Evolutionary conservation across 805 yeast species (phyloP).

Genomic region (Saccharomycopsis fodiens): DNA sequence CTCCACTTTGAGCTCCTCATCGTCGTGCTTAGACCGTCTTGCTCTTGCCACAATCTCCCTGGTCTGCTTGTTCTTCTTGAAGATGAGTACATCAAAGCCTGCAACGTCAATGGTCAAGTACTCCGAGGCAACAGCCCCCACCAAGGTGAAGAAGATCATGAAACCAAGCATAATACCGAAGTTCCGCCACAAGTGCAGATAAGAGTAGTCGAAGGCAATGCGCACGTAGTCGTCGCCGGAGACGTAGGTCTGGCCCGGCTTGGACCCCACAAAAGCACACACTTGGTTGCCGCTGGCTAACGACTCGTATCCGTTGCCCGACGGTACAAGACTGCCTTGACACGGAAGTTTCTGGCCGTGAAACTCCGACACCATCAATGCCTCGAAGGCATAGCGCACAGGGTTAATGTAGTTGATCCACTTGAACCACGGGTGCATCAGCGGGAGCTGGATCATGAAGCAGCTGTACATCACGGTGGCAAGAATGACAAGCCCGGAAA

Average conservation of each 20-base stretch:
- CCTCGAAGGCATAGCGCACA: slow-evolving; percentile 49
- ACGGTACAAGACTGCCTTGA: slow-evolving; percentile 42
- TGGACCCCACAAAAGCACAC: slow-evolving; percentile 56
- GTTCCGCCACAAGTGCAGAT: slow-evolving; percentile 70
- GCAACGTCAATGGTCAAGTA: slow-evolving; percentile 8
- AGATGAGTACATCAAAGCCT: slow-evolving; percentile 6
- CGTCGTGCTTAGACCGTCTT: not conserved
- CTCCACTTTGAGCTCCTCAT: not conserved
- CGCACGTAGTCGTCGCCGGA: slow-evolving; percentile 51
- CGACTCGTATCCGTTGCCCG: slow-evolving; percentile 44
- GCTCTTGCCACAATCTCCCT: not conserved
- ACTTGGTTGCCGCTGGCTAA: slow-evolving; percentile 33
- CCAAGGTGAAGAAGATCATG: slow-evolving; percentile 28
- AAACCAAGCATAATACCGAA: slow-evolving; percentile 56
- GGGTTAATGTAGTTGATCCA: slow-evolving; percentile 57
- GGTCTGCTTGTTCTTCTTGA: slow-evolving; percentile 6
- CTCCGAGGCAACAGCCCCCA: slow-evolving; percentile 22
- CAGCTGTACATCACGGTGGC: slow-evolving; percentile 52
- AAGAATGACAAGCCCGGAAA: slow-evolving; percentile 46
- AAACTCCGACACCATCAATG: slow-evolving; percentile 58
- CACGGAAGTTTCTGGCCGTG: slow-evolving; percentile 49
- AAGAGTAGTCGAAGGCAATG: slow-evolving; percentile 41
- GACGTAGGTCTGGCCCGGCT: slow-evolving; percentile 44
- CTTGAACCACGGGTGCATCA: slow-evolving; percentile 41
- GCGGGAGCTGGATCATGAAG: slow-evolving; percentile 26